Percentiles rank a stretch among this genome's conserved stretches.
phyloP scores from a whole-genome alignment of 2,329 filamentous ascomycete genomes.

The Acarospora socialis region DNA sequence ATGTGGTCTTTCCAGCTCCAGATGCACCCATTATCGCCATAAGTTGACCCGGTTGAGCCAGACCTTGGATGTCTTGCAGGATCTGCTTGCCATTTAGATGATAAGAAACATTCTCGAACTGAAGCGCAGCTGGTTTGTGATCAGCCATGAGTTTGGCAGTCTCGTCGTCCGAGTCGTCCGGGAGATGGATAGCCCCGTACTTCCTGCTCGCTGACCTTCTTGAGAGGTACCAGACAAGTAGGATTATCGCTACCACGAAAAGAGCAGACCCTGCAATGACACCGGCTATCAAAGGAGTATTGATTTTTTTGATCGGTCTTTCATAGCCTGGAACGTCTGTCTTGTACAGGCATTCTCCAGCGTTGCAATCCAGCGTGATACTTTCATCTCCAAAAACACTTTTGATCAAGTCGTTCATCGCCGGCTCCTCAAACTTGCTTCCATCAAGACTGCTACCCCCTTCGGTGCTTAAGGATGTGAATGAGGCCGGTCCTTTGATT shows the following conservation, averaged over 20 bases:
- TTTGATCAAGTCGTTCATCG: slow-evolving; percentile 82
- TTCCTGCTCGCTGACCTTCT: slow-evolving; percentile 48
- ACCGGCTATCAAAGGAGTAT: slow-evolving; percentile 87
- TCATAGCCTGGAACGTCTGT: slow-evolving; percentile 88
- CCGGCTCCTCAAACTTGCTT: slow-evolving; percentile 79
- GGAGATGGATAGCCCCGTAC: slow-evolving; percentile 59
- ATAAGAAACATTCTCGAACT: slow-evolving; percentile 81
- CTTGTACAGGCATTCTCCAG: slow-evolving; percentile 85
- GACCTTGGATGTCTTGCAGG: slow-evolving; percentile 62
- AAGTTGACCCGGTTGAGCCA: slow-evolving; percentile 87
- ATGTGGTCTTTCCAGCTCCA: slow-evolving; percentile 92
- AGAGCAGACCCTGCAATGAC: slow-evolving; percentile 77
- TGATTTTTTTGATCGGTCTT: slow-evolving; percentile 82
- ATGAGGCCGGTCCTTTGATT: slow-evolving; percentile 78
- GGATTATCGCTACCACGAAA: slow-evolving; percentile 75
- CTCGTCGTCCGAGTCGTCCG: slow-evolving; percentile 81
- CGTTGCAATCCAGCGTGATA: slow-evolving; percentile 66
- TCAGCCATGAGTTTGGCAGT: slow-evolving; percentile 73
- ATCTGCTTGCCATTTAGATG: slow-evolving; percentile 78
- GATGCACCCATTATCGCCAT: slow-evolving; percentile 98
- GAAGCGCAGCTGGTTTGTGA: slow-evolving; percentile 77
- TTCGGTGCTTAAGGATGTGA: slow-evolving; percentile 50
- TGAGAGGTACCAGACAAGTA: slow-evolving; percentile 77
- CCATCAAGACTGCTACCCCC: slow-evolving; percentile 47
- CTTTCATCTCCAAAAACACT: slow-evolving; percentile 82